phyloP scores from a whole-genome alignment of 2,329 filamentous ascomycete genomes.

The Sordariomycetes sp. region DNA sequence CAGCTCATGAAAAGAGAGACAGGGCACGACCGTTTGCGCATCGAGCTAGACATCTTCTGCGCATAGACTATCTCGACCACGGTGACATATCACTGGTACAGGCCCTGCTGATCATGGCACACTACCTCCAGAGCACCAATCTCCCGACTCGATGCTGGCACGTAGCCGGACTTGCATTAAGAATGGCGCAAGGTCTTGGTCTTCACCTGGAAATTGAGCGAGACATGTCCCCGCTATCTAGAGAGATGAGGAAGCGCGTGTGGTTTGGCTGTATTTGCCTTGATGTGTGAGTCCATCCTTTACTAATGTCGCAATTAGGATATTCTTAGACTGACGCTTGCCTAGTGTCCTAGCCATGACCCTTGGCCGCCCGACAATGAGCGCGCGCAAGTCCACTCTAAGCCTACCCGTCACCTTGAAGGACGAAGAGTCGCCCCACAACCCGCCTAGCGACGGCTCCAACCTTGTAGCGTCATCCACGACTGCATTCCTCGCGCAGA shows the following conservation, averaged over 20 bases:
- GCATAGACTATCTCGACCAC: conserved; percentile 2
- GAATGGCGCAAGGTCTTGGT: conserved; percentile 13
- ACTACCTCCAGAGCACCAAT: conserved; percentile 13
- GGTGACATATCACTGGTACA: conserved; percentile 12
- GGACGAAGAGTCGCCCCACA: background rate
- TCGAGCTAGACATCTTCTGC: conserved; percentile 3
- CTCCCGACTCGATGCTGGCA: conserved; percentile 11
- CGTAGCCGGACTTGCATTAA: conserved; percentile 12
- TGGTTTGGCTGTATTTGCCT: background rate
- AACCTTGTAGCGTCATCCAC: background rate
- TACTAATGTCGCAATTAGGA: too few species aligned
- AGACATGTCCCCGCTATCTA: background rate
- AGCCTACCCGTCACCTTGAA: background rate
- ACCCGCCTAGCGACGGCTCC: background rate
- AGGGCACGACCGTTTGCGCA: background rate
- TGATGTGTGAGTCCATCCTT: background rate
- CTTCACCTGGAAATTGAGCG: conserved; percentile 6
- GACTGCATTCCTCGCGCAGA: background rate
- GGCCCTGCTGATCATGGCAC: conserved; percentile 11
- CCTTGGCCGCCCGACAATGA: background rate
- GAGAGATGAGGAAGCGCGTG: background rate
- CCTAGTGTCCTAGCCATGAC: background rate
- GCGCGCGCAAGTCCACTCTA: background rate
- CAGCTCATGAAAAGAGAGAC: conserved; percentile 4
- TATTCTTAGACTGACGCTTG: too few species aligned